Percentiles rank a stretch among this genome's conserved stretches.
These are phyloP conservation scores for Jatropha podagrica DNA, from an alignment of 441 rosid species.

Conservation along the genomic window DNA sequence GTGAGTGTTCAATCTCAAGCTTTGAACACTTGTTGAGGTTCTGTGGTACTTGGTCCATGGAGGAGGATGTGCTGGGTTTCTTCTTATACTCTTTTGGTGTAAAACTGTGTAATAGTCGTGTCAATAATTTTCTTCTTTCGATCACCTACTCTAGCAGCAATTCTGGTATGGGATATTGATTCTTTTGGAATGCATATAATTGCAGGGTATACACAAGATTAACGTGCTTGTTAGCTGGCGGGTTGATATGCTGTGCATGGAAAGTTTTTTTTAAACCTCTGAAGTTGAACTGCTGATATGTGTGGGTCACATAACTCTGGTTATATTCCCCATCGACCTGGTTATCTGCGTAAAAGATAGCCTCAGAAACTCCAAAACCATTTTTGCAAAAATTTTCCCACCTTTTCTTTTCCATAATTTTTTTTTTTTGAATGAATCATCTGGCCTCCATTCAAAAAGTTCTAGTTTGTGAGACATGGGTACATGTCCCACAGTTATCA, in stretches of 20 bases:
- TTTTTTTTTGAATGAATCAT: not conserved
- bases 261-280: constrained; percentile 56
- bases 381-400: constrained; percentile 11
- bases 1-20: constrained; percentile 26
- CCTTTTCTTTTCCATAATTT: constrained; percentile 3
- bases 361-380: constrained; percentile 23
- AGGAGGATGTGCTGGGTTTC: constrained; percentile 33
- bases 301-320: constrained; percentile 41
- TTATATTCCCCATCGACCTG: constrained; percentile 22
- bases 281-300: constrained; percentile 50
- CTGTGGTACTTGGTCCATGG: constrained; percentile 25
- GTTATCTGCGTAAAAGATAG: constrained; percentile 33
- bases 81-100: constrained; percentile 26
- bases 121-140: constrained; percentile 38
- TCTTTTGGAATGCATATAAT: constrained; percentile 69
- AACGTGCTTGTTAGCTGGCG: constrained; percentile 77
- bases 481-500: constrained; percentile 12
- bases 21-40: constrained; percentile 15
- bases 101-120: constrained; percentile 25
- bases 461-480: constrained; percentile 22
- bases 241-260: constrained; percentile 75
- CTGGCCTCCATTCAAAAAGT: constrained; percentile 7
- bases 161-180: constrained; percentile 54
- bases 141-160: constrained; percentile 33
- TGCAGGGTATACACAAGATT: constrained; percentile 77